A percentile compares a stretch with the other conserved stretches of the same genome.
Conservation (phyloP, 106 monocot genomes). For the Vanilla planifolia region DNA sequence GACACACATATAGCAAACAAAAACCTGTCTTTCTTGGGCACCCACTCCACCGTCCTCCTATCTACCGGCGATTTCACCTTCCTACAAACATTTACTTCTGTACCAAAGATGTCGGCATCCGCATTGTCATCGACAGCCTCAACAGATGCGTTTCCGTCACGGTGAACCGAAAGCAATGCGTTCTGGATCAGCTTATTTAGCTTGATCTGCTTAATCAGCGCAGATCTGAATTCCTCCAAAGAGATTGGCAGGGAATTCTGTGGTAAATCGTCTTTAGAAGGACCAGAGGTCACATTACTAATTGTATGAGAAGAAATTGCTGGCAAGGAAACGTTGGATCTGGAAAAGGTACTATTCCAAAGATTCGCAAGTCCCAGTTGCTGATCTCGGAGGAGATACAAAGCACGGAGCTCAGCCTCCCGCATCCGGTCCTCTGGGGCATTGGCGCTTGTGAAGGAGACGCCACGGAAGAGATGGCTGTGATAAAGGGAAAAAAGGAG, state of each 20-base stretch:
- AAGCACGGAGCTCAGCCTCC: slow-evolving; percentile 65
- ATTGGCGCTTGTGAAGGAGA: background rate
- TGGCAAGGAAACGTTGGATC: background rate
- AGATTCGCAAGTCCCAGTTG: slow-evolving; percentile 37
- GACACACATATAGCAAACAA: slow-evolving; percentile 84
- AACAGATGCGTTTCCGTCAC: slow-evolving; percentile 20
- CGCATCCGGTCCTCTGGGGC: slow-evolving; percentile 38
- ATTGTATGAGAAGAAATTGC: slow-evolving; percentile 6
- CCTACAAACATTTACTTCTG: slow-evolving; percentile 31
- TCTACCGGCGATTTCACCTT: slow-evolving; percentile 23
- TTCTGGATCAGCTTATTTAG: slow-evolving; percentile 67
- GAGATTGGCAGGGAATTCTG: background rate
- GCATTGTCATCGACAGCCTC: slow-evolving; percentile 13
- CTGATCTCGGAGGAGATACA: slow-evolving; percentile 70
- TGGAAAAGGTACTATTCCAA: slow-evolving; percentile 38
- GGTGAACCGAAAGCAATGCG: slow-evolving; percentile 59
- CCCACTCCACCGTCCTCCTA: slow-evolving; percentile 76
- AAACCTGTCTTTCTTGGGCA: slow-evolving; percentile 63
- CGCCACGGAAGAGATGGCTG: slow-evolving; percentile 19
- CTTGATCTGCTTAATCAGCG: slow-evolving; percentile 64
- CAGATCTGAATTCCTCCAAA: slow-evolving; percentile 41
- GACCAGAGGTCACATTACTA: slow-evolving; percentile 9
- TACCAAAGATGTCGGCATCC: slow-evolving; percentile 20
- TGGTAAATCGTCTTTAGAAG: slow-evolving; percentile 1
- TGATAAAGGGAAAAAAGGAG: slow-evolving; percentile 43